Conservation (phyloP, 495 filamentous ascomycete species). For the Neohortaea acidophila region DNA sequence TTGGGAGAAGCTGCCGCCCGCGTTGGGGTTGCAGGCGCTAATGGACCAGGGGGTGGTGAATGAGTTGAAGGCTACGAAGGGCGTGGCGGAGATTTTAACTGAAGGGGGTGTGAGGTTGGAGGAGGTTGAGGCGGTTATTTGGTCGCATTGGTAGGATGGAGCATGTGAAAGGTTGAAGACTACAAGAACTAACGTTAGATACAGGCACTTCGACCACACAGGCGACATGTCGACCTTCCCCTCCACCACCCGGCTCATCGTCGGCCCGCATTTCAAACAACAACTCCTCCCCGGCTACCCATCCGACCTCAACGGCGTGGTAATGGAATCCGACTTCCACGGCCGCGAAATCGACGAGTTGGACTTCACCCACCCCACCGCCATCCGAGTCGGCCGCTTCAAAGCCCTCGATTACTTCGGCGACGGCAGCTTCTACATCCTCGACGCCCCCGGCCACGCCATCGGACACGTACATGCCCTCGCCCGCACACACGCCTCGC, state of each 20-base stretch:
- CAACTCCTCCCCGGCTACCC: conserved; percentile 39
- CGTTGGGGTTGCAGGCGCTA: background rate
- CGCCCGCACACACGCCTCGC: conserved; percentile 49
- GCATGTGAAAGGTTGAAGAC: background rate
- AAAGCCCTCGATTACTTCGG: conserved; percentile 39
- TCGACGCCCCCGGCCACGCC: conserved; percentile 33
- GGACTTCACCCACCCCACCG: conserved; percentile 2
- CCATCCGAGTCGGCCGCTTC: conserved; percentile 29
- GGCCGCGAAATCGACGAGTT: conserved; percentile 10
- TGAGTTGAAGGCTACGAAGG: conserved; percentile 7
- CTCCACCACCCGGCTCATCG: conserved; percentile 29
- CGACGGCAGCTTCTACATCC: conserved; percentile 33
- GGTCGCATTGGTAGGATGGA: conserved; percentile 6
- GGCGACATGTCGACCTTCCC: conserved; percentile 42
- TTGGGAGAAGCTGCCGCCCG: conserved; percentile 9
- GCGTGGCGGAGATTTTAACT: conserved; percentile 8
- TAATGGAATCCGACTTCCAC: conserved; percentile 8
- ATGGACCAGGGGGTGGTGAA: conserved; percentile 2
- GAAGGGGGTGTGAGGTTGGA: conserved; percentile 7
- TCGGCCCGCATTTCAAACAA: conserved; percentile 42
- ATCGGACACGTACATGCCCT: conserved; percentile 32
- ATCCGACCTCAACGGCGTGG: conserved; percentile 5
- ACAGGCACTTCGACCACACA: conserved; percentile 43
- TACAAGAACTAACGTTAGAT: background rate
- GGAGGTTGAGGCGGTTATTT: conserved; percentile 14